A percentile compares a stretch with the other conserved stretches of the same genome.
Evolutionary conservation across 495 filamentous ascomycete species (phyloP).

Genomic region (Annulohypoxylon bovei): DNA sequence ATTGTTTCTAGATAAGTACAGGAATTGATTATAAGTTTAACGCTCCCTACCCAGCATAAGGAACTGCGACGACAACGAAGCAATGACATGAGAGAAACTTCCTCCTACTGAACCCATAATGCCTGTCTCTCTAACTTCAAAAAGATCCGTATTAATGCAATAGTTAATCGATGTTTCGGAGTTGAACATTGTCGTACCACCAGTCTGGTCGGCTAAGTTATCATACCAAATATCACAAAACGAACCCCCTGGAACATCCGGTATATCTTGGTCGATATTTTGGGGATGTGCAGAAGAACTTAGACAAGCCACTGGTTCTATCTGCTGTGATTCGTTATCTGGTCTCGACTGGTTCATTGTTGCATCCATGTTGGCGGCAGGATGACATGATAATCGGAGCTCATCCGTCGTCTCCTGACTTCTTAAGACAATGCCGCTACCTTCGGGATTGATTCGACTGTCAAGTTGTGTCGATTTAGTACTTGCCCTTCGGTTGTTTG

Average conservation of each 20-base stretch:
- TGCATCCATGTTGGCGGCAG: neutral
- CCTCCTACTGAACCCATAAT: too few species aligned
- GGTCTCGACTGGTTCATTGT: neutral
- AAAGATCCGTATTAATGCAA: too few species aligned
- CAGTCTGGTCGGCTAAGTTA: neutral
- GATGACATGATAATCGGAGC: neutral
- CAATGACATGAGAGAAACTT: too few species aligned
- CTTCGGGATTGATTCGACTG: neutral
- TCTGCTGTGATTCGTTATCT: neutral
- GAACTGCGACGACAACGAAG: too few species aligned
- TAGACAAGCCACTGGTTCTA: neutral
- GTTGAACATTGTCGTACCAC: neutral
- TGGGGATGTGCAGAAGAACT: neutral
- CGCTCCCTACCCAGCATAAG: too few species aligned
- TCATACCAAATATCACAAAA: neutral
- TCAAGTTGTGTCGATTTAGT: neutral
- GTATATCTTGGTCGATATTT: neutral
- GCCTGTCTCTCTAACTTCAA: too few species aligned
- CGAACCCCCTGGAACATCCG: neutral
- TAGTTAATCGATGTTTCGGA: neutral
- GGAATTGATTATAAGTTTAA: too few species aligned
- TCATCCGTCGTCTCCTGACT: neutral
- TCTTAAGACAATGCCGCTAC: neutral
- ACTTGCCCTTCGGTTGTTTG: neutral
- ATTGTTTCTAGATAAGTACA: too few species aligned